Evolutionary conservation across 2,329 filamentous ascomycete genomes (phyloP).

Genomic region (Thelonectria rubi): DNA sequence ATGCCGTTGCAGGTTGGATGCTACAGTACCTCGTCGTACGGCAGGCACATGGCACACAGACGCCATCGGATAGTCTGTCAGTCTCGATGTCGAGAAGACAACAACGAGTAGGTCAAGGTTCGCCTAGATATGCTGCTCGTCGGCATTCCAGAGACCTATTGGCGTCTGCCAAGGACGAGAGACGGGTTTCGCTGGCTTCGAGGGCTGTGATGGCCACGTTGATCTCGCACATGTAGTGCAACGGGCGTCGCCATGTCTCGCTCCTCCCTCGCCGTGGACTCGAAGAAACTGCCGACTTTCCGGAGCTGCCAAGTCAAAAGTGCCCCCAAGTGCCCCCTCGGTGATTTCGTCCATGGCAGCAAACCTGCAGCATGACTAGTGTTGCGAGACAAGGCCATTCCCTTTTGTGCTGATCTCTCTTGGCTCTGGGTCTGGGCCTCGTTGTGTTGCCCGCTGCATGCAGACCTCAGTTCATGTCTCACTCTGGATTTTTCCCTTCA

Average conservation of each 20-base stretch:
- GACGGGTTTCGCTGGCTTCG: neutral
- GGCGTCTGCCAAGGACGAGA: neutral
- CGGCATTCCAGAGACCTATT: conserved; percentile 1
- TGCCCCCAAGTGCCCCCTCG: neutral
- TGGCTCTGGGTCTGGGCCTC: conserved; percentile 23
- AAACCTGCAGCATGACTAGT: conserved; percentile 28
- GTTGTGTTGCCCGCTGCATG: conserved; percentile 15
- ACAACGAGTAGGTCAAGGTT: conserved; percentile 3
- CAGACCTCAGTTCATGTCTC: conserved; percentile 29
- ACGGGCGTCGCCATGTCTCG: neutral
- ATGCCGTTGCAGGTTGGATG: conserved; percentile 1
- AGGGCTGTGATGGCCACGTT: neutral
- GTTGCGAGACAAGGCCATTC: neutral
- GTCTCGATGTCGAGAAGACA: neutral
- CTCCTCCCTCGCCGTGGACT: too few relatives aligned
- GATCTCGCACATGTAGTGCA: neutral
- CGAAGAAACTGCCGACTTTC: neutral
- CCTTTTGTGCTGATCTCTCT: neutral
- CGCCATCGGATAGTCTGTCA: conserved; percentile 7
- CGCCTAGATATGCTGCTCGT: conserved; percentile 5
- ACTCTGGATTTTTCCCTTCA: neutral
- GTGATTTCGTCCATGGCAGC: conserved; percentile 20
- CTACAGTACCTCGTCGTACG: conserved; percentile 5
- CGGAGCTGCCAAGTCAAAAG: conserved; percentile 2
- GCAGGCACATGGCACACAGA: neutral